Conservation (phyloP, 139 green algal genomes). For the Pleodorina starrii region DNA sequence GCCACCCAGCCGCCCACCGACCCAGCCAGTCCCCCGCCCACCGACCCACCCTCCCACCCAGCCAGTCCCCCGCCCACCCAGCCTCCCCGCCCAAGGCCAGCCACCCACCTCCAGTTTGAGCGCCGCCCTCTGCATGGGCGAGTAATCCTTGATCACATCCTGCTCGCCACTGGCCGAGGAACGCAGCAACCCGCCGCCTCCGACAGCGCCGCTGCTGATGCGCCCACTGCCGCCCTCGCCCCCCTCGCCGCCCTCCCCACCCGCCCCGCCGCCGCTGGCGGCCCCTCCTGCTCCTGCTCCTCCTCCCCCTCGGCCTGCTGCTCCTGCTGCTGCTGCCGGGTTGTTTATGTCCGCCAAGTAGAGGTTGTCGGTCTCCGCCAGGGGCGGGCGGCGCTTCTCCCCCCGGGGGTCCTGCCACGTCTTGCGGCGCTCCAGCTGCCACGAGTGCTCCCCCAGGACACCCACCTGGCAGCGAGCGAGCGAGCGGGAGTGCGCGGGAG, state of each 20-base stretch:
- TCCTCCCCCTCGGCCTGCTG: background rate
- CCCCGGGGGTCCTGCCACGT: slow-evolving; percentile 68
- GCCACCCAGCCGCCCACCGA: too few species aligned
- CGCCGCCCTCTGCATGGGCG: slow-evolving; percentile 44
- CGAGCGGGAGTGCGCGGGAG: background rate
- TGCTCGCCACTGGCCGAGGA: background rate
- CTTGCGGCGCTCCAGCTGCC: slow-evolving; percentile 61
- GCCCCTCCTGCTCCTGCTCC: background rate
- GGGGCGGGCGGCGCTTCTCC: slow-evolving; percentile 24
- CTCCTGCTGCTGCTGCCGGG: background rate
- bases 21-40: too few species aligned
- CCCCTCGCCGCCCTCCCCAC: background rate
- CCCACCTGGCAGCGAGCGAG: slow-evolving; percentile 49
- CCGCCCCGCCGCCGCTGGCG: background rate
- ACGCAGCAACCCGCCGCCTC: background rate
- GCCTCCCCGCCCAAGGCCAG: too few species aligned
- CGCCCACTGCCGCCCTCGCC: background rate
- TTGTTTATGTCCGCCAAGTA: slow-evolving; percentile 23
- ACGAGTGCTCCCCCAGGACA: slow-evolving; percentile 72
- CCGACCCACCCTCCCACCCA: too few species aligned
- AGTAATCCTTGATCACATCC: slow-evolving; percentile 18
- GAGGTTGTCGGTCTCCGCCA: slow-evolving; percentile 44
- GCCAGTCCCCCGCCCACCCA: background rate
- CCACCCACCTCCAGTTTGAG: slow-evolving; percentile 45
- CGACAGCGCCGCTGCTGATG: background rate